phyloP scores from a whole-genome alignment of 2,329 filamentous ascomycete genomes.

The Albophoma yamanashiensis region DNA sequence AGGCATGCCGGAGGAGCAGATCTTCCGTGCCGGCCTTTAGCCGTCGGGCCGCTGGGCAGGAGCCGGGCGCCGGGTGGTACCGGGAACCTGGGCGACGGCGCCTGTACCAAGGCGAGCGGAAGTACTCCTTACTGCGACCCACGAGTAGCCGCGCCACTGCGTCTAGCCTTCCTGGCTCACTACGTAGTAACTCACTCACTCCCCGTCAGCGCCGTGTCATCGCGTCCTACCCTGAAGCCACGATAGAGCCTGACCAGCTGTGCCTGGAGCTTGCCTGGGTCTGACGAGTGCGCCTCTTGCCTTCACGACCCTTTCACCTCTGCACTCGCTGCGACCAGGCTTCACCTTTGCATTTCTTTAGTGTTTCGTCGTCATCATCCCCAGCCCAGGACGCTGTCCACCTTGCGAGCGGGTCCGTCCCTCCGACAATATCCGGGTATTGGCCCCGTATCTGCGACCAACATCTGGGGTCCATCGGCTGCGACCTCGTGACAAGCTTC shows the following conservation, averaged over 20 bases:
- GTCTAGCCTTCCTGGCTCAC: too few relatives aligned
- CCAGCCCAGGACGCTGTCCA: background rate
- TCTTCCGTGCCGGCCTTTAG: background rate
- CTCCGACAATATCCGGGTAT: slow-evolving; percentile 1
- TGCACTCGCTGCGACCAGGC: background rate
- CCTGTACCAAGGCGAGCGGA: too few relatives aligned
- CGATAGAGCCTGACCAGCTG: background rate
- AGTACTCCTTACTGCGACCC: background rate
- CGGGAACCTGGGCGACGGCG: background rate
- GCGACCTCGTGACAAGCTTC: background rate
- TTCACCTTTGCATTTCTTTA: background rate
- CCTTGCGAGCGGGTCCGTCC: background rate
- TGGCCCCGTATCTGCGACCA: background rate
- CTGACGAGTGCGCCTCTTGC: background rate
- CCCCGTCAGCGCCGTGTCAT: background rate
- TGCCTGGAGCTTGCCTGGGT: background rate
- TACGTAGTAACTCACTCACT: background rate
- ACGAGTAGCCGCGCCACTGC: background rate
- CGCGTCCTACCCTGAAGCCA: background rate
- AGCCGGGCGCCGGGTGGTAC: background rate
- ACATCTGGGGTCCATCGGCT: background rate
- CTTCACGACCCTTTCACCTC: background rate
- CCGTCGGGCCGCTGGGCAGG: background rate
- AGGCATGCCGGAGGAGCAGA: background rate
- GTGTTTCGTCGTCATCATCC: background rate